Evolutionary conservation across 306 rosid species (phyloP), one percentile per base, ranked within the genome.

Genomic region (Comarum palustre): DNA sequence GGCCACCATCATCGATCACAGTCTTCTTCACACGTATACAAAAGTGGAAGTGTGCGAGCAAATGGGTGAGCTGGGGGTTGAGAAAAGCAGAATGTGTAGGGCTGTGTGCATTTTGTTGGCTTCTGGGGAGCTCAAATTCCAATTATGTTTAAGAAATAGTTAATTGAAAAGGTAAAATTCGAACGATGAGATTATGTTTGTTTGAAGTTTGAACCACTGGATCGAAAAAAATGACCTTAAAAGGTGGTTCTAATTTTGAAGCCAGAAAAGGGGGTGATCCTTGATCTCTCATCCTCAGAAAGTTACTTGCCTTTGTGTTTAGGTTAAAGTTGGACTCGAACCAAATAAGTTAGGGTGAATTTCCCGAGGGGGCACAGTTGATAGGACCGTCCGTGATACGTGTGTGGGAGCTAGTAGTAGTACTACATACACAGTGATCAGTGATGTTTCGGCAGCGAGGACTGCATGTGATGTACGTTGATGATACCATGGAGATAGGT

Each of bases 381-480:
- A 84, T 80, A 86, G 93, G 88, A 83, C 91, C 86, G 92, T 92
- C 97, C 96, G 96, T 87, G 97, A 92, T 83, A 75, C 80, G 84
- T 75, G 79, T 86, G 90, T 54, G 15, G 52, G 29, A 55, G 16
- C 39, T 36, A 36, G 39, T 13, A 42, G 27, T n/a, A 9, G 42
- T n/a, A 27, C 9, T 6, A 36, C 8, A 39, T 39, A 16, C 32
- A 60, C 31, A 58, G 20, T 42, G 55, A 54, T 27, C 16, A 60
- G 4, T 16, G 66, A 32, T 32, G 25, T 34, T 17, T 32, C 14
- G 39, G 66, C 41, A 14, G 39, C 43, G 43, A 60, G 43, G 66
- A 32, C 66, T 32, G 66, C 66, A 61, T 61, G 66, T 61, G 66
- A 61, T 17, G 41, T n/a, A n/a, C n/a, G n/a, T 32, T 61, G 66